Conservation (phyloP, 2,329 filamentous ascomycete genomes). For the Fusarium duplospermum region DNA sequence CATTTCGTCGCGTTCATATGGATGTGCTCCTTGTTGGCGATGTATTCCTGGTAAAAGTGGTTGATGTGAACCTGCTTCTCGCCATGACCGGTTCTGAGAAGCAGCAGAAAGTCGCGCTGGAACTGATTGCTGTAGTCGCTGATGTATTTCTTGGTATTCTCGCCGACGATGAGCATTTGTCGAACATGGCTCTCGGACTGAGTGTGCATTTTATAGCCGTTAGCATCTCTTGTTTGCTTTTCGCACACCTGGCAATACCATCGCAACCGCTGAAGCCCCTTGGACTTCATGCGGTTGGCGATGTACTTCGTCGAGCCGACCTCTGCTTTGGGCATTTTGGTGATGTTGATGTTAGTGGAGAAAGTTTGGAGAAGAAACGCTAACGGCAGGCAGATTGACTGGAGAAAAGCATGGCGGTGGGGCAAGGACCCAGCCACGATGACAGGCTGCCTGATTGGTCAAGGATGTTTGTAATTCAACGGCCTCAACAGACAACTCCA, state of each 20-base stretch:
- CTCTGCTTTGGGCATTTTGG: slow-evolving; percentile 90
- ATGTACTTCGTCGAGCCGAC: slow-evolving; percentile 91
- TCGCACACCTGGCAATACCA: slow-evolving; percentile 93
- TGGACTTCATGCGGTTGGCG: slow-evolving; percentile 89
- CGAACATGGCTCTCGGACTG: slow-evolving; percentile 88
- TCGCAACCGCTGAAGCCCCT: slow-evolving; percentile 81
- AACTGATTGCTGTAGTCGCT: slow-evolving; percentile 87
- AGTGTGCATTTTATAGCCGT: slow-evolving; percentile 91
- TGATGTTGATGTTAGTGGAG: slow-evolving; percentile 13
- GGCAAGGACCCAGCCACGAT: neutral
- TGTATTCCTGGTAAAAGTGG: slow-evolving; percentile 95
- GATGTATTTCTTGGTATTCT: slow-evolving; percentile 87
- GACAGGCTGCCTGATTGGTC: neutral
- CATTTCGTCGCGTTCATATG: slow-evolving; percentile 96
- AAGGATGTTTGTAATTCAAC: neutral
- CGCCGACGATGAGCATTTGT: slow-evolving; percentile 87
- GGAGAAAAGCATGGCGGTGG: slow-evolving; percentile 7
- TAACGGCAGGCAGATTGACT: neutral
- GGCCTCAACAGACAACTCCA: neutral
- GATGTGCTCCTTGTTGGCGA: slow-evolving; percentile 85
- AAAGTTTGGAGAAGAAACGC: slow-evolving; percentile 3
- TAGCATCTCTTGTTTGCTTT: slow-evolving; percentile 76
- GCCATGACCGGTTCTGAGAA: slow-evolving; percentile 85
- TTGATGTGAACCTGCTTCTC: slow-evolving; percentile 92
- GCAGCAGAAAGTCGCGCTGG: slow-evolving; percentile 78